phyloP scores from a whole-genome alignment of 2,329 filamentous ascomycete genomes.

The Pestalotiopsis sp. region DNA sequence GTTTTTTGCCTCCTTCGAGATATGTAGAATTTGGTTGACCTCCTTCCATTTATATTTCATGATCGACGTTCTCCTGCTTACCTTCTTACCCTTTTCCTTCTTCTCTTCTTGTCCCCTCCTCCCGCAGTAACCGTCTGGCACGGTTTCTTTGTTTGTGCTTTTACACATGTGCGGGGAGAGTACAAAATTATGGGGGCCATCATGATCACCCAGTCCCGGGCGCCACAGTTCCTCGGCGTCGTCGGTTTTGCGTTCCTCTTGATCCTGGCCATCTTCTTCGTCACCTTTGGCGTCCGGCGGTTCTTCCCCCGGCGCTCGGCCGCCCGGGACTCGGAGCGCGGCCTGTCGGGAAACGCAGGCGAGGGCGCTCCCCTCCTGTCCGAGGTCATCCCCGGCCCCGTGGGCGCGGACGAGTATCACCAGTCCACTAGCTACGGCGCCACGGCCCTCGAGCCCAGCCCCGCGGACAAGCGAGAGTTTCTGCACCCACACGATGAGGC shows the following conservation, averaged over 20 bases:
- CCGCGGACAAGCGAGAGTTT: not conserved
- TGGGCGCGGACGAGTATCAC: not conserved
- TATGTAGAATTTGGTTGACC: not conserved
- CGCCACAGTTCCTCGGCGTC: conserved; percentile 4
- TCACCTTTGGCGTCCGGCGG: not conserved
- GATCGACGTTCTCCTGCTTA: not conserved
- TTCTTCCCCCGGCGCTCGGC: not conserved
- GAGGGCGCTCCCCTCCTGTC: not conserved
- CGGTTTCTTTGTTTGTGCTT: not conserved
- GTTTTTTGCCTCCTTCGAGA: not conserved
- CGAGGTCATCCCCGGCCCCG: not conserved
- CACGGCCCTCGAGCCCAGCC: not conserved
- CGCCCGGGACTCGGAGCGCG: not conserved
- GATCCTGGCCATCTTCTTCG: not conserved
- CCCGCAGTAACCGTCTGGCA: not conserved
- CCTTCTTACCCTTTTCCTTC: not conserved
- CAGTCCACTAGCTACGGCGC: not conserved
- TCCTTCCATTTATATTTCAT: not conserved
- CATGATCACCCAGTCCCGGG: not conserved
- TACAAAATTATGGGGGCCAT: not conserved
- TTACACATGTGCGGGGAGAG: not conserved
- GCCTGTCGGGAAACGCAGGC: not conserved
- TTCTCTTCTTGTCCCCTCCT: not conserved
- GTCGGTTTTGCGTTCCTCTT: not conserved
- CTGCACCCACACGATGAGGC: not conserved